Base-by-base conservation (phyloP, 163 green algal species). In the Scenedesmus sp. region DNA sequence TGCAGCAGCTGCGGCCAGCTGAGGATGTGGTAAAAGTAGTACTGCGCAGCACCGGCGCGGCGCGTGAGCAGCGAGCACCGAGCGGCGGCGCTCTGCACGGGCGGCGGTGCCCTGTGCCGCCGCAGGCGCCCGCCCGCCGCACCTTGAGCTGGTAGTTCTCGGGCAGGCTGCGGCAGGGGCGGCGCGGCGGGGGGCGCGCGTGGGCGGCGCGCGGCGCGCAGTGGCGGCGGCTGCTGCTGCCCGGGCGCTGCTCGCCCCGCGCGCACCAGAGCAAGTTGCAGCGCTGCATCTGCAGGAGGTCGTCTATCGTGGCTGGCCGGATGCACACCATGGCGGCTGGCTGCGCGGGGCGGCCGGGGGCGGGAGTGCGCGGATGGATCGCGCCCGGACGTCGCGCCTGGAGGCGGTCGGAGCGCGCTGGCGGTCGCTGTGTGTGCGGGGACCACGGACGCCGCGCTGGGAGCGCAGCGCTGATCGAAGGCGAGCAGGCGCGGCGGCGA, bases 141-240 rank as follows among this genome's bases (percentile, higher is more conserved):
- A 97, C 94, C 92, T 98, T 99, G 15, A 99, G 89, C 65, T 98
- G 95, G 58, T 99, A 99, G 77, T 99, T 99, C 71, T 99, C 96
- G 47, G 96, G 96, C 42, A 99, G 79, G 73, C 87, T 94, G 70
- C 50, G 66, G 18, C 39, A 20, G 67, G 3, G 15, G 45, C 28
- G 28, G 28, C n/a, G 7, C 4, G 17, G 15, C 58, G 45, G 58
- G 33, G 31, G 36, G 3, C 39, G 51, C 48, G 33, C 15, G 3
- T 24, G 48, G 36, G 36, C 57, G 36, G 57, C 26, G 20, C 29
- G 22, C 0, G 31, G 47, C 31, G n/a, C 28, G 20, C 31, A 34
- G 39, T 50, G 18, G 70, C 57, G 39, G 44, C 26, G 20, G 44
- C 14, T 60, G 39, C 39, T 15, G 50, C 17, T 33, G 47, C 42